Conservation (phyloP, 169 alveolate genomes). For the Perkinsus chesapeaki region DNA sequence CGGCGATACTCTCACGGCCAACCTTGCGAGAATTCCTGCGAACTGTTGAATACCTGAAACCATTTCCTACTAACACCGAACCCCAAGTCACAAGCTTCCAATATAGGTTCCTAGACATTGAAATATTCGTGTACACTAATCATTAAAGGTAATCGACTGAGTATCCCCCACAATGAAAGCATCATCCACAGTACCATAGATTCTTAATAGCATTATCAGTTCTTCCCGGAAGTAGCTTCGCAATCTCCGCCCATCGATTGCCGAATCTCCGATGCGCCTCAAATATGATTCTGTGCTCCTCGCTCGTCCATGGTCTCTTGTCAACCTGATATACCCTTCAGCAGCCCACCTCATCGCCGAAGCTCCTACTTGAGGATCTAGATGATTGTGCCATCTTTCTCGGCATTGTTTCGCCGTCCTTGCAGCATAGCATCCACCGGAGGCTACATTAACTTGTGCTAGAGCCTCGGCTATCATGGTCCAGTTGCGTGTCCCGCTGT, state of each 20-base stretch:
- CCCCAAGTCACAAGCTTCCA: too few species aligned
- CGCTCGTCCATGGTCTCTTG: constrained; percentile 52
- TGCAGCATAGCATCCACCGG: constrained; percentile 10
- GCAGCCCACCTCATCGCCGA: background rate
- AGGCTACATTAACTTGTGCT: background rate
- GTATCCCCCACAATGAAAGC: too few species aligned
- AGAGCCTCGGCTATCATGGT: constrained; percentile 10
- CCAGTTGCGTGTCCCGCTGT: constrained; percentile 21
- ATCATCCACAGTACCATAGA: constrained; percentile 11
- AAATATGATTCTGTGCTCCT: constrained; percentile 53
- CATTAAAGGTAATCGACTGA: too few species aligned
- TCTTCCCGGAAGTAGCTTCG: constrained; percentile 66
- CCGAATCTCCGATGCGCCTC: constrained; percentile 54
- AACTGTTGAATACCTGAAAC: background rate
- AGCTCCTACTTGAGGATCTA: constrained; percentile 37
- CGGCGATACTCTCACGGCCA: background rate
- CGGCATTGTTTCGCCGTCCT: constrained; percentile 72
- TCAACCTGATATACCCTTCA: constrained; percentile 26
- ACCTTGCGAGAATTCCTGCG: background rate
- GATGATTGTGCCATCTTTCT: constrained; percentile 74
- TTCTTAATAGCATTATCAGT: constrained; percentile 77
- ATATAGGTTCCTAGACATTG: too few species aligned
- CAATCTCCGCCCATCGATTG: constrained; percentile 75
- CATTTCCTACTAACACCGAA: too few species aligned
- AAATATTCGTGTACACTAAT: too few species aligned